These are phyloP conservation scores for Phytophthora syringae DNA, from an alignment of 352 stramenopile genomes.

Conservation along the genomic window DNA sequence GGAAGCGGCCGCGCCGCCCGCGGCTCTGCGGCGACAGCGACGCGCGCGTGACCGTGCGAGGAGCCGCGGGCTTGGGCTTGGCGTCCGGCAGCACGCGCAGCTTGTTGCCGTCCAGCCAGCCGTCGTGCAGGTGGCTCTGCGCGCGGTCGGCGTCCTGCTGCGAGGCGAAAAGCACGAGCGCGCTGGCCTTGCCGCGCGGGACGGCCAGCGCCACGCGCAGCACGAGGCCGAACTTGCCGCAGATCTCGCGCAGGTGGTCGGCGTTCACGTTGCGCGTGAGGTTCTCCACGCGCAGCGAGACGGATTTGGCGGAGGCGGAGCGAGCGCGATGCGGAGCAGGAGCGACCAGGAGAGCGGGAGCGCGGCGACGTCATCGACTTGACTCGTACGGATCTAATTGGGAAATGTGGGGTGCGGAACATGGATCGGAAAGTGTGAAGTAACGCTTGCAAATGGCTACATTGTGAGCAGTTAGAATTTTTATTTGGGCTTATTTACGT, in stretches of 20 bases:
- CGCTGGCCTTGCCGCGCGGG: constrained; percentile 43
- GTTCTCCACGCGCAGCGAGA: constrained; percentile 76
- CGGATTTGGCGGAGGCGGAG: too few species aligned
- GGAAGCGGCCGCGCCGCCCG: constrained; percentile 25
- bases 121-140: constrained; percentile 83
- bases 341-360: too few species aligned
- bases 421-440: too few species aligned
- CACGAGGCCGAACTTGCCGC: constrained; percentile 85
- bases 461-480: too few species aligned
- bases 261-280: constrained; percentile 86
- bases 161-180: constrained; percentile 65
- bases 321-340: too few species aligned
- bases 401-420: too few species aligned
- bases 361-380: too few species aligned
- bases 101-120: constrained; percentile 85
- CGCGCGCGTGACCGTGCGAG: constrained; percentile 17
- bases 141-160: constrained; percentile 61
- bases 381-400: too few species aligned
- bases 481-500: constrained; percentile 35
- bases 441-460: too few species aligned
- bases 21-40: constrained; percentile 35
- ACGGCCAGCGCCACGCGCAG: constrained; percentile 59
- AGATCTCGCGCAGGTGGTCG: constrained; percentile 87
- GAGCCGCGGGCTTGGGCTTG: not conserved
- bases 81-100: constrained; percentile 56